Evolutionary conservation across 768 basidiomycete genomes (phyloP).

Genomic region (Porphyrellus cyaneotinctus): DNA sequence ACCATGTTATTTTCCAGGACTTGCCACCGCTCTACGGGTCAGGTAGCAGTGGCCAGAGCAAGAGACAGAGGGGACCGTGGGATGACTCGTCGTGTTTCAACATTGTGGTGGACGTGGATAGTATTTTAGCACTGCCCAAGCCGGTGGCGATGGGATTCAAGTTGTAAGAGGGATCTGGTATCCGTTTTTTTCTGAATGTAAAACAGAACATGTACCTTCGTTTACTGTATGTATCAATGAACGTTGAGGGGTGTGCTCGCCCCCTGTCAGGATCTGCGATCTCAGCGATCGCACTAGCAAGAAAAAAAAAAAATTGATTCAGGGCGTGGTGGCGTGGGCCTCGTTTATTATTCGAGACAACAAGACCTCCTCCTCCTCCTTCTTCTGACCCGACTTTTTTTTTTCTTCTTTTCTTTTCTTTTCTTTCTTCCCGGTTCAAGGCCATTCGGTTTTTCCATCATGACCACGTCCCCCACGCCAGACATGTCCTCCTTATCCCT

Average conservation of each 20-base stretch:
- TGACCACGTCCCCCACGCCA: constrained; percentile 74
- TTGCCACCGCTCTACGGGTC: constrained; percentile 23
- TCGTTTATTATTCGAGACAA: constrained; percentile 11
- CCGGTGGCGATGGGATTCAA: constrained; percentile 35
- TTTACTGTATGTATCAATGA: too few relatives aligned
- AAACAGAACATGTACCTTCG: too few relatives aligned
- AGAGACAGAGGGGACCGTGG: constrained; percentile 50
- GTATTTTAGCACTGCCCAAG: constrained; percentile 42
- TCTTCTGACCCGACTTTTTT: neutral
- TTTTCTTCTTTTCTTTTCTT: constrained; percentile 13
- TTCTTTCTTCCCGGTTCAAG: constrained; percentile 31
- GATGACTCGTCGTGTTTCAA: constrained; percentile 48
- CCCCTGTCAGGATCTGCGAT: neutral
- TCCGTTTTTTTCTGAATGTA: too few relatives aligned
- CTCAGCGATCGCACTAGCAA: constrained; percentile 4
- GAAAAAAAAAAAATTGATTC: constrained; percentile 8
- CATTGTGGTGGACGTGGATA: constrained; percentile 43
- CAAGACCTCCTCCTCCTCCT: neutral
- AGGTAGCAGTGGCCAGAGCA: constrained; percentile 12
- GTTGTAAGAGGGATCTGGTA: too few relatives aligned
- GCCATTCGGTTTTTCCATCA: constrained; percentile 39
- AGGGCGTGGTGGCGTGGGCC: constrained; percentile 34
- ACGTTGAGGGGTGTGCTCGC: neutral
- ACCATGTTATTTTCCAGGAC: constrained; percentile 14
- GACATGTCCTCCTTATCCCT: constrained; percentile 78